Conservation (phyloP, 805 yeast genomes). For the Alloascoidea africana region DNA sequence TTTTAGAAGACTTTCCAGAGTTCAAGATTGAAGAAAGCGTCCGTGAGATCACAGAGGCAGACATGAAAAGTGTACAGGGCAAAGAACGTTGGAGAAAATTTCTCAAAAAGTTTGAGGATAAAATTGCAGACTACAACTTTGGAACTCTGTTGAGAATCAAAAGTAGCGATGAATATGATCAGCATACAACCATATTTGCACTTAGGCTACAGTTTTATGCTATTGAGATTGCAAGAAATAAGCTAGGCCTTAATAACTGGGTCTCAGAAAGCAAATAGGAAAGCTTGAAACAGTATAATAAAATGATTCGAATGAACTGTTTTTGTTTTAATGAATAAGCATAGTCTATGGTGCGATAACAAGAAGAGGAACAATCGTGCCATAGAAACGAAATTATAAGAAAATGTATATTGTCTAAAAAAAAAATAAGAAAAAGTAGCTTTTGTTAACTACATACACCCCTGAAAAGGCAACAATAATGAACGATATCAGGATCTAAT, state of each 20-base stretch:
- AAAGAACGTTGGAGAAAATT: conserved; percentile 87
- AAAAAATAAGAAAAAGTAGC: too few species aligned
- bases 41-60: conserved; percentile 52
- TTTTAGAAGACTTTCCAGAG: conserved; percentile 74
- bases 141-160: conserved; percentile 85
- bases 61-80: conserved; percentile 64
- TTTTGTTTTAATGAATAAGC: too few species aligned
- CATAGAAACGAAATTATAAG: too few species aligned
- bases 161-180: conserved; percentile 58
- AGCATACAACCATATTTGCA: conserved; percentile 72
- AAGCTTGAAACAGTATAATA: too few species aligned
- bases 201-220: conserved; percentile 94
- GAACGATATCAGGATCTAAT: too few species aligned
- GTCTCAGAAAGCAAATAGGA: conserved; percentile 23
- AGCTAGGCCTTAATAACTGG: conserved; percentile 89
- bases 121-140: conserved; percentile 81
- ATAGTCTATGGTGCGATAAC: too few species aligned
- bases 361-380: too few species aligned
- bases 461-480: too few species aligned
- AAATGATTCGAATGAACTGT: too few species aligned
- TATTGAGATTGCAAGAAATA: conserved; percentile 87
- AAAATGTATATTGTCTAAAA: too few species aligned
- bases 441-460: too few species aligned
- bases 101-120: conserved; percentile 67
- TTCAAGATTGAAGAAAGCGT: conserved; percentile 45